These are phyloP conservation scores for Bipolaris oryzae DNA, from an alignment of 2,329 filamentous ascomycete genomes.

Conservation along the genomic window DNA sequence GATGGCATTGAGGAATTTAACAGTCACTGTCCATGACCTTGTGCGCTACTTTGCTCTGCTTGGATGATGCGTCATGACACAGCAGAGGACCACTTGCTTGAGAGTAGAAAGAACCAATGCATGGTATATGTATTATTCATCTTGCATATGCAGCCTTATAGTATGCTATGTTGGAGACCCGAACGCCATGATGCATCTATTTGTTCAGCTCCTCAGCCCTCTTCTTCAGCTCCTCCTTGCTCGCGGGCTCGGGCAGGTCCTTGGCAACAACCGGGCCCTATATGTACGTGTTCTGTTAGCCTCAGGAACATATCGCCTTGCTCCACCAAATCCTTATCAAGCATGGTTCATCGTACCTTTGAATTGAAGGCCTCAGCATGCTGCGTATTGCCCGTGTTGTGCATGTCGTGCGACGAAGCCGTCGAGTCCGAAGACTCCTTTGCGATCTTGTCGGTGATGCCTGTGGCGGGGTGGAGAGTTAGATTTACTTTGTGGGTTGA, in stretches of 20 bases:
- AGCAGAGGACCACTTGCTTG: not conserved
- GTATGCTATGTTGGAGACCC: not conserved
- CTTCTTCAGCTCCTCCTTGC: slow-evolving; percentile 58
- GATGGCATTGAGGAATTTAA: too few species aligned
- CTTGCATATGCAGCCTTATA: not conserved
- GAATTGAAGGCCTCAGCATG: slow-evolving; percentile 50
- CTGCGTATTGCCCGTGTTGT: slow-evolving; percentile 44
- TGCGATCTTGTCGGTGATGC: slow-evolving; percentile 54
- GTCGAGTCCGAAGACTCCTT: slow-evolving; percentile 53
- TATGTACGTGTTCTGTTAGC: slow-evolving; percentile 10
- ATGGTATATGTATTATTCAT: not conserved
- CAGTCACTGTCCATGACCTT: too few species aligned
- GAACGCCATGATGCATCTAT: slow-evolving; percentile 26
- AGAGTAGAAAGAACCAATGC: not conserved
- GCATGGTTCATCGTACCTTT: slow-evolving; percentile 36
- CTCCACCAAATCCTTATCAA: not conserved
- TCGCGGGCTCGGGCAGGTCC: slow-evolving; percentile 52
- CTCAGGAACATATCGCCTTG: not conserved
- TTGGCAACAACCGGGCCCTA: slow-evolving; percentile 55
- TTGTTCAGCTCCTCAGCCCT: slow-evolving; percentile 59
- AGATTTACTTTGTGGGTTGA: too few species aligned
- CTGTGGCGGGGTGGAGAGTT: slow-evolving; percentile 23
- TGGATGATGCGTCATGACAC: not conserved
- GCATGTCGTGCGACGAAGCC: slow-evolving; percentile 45
- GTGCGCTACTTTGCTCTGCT: too few species aligned